phyloP scores from a whole-genome alignment of 345 rosid genomes.

The Sonneratia alba region DNA sequence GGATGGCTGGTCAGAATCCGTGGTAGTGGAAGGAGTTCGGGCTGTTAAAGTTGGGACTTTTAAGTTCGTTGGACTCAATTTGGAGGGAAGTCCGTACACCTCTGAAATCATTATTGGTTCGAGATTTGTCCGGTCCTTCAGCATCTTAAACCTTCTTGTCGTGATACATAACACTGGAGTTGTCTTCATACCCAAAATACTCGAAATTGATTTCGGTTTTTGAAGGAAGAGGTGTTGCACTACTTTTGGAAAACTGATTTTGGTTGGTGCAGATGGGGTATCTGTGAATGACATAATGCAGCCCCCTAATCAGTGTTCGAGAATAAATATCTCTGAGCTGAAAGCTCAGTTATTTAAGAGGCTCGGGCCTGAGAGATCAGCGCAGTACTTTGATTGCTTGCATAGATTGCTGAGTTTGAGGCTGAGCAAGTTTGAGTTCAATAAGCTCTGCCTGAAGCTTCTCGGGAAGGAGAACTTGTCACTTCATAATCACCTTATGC shows the following conservation, averaged over 20 bases:
- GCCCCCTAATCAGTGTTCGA: slow-evolving; percentile 20
- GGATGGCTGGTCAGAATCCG: not conserved
- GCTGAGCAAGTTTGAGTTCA: slow-evolving; percentile 30
- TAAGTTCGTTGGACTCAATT: not conserved
- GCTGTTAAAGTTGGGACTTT: not conserved
- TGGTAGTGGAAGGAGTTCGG: not conserved
- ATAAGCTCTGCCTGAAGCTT: slow-evolving; percentile 26
- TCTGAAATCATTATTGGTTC: not conserved
- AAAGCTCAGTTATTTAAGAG: slow-evolving; percentile 32
- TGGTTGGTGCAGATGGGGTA: slow-evolving; percentile 4
- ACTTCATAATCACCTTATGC: slow-evolving; percentile 37
- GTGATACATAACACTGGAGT: not conserved
- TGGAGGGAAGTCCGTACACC: not conserved
- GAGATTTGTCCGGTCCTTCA: not conserved
- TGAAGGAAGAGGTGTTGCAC: not conserved
- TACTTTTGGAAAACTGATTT: not conserved
- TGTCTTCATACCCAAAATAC: not conserved
- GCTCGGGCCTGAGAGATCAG: slow-evolving; percentile 26
- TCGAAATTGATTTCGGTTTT: not conserved
- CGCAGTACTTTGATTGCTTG: slow-evolving; percentile 25
- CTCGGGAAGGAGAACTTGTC: slow-evolving; percentile 33
- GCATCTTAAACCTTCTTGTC: not conserved
- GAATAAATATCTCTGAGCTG: slow-evolving; percentile 19
- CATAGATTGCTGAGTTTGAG: slow-evolving; percentile 26
- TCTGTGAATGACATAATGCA: slow-evolving; percentile 25